phyloP scores from a whole-genome alignment of 2,329 filamentous ascomycete species.

The Penicillium expansum region DNA sequence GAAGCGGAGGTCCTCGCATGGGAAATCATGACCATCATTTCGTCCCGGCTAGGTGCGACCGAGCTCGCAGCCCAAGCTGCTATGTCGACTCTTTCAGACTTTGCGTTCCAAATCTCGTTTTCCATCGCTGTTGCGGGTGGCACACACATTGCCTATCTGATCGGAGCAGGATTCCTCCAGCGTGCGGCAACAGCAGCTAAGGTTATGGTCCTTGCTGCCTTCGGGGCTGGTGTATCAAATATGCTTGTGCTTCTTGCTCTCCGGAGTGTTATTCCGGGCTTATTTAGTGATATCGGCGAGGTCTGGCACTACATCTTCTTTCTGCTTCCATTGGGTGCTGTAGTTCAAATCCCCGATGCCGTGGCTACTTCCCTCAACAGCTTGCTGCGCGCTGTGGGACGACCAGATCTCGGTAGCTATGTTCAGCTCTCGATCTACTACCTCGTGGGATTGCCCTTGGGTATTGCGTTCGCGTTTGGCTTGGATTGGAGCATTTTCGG shows the following conservation, averaged over 20 bases:
- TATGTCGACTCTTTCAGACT: constrained; percentile 68
- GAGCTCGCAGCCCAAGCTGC: constrained; percentile 82
- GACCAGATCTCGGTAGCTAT: constrained; percentile 81
- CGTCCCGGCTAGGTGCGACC: constrained; percentile 70
- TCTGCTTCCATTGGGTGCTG: constrained; percentile 72
- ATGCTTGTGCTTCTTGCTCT: constrained; percentile 63
- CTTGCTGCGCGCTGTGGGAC: constrained; percentile 77
- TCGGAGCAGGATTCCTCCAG: constrained; percentile 74
- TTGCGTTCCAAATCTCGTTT: constrained; percentile 86
- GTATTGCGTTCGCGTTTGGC: constrained; percentile 70
- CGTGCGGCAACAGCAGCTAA: constrained; percentile 74
- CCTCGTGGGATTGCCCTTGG: constrained; percentile 73
- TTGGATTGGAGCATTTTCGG: constrained; percentile 71
- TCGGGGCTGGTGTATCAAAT: constrained; percentile 72
- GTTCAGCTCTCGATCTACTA: constrained; percentile 83
- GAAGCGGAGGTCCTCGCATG: constrained; percentile 87
- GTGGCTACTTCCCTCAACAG: constrained; percentile 74
- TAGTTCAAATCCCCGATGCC: constrained; percentile 83
- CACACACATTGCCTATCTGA: constrained; percentile 85
- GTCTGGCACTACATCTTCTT: constrained; percentile 64
- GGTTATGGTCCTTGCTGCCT: constrained; percentile 64
- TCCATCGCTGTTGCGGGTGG: constrained; percentile 79
- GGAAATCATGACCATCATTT: constrained; percentile 75
- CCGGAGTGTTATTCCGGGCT: constrained; percentile 66
- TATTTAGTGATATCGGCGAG: constrained; percentile 68